Base-by-base conservation (phyloP, 2,329 filamentous ascomycete species). In the Aureobasidium melanogenum region DNA sequence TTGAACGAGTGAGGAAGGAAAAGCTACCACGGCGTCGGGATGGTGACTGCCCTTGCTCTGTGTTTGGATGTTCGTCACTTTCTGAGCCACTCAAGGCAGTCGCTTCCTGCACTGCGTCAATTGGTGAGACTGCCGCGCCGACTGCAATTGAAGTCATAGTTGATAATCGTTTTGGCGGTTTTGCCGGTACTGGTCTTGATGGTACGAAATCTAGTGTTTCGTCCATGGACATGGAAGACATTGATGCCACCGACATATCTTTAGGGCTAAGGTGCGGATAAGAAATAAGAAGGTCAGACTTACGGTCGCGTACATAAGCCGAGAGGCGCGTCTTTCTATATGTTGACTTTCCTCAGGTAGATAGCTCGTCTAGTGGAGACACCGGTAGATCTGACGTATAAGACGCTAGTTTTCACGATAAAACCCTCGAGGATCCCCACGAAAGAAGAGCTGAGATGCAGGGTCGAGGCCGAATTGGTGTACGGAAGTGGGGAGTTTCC, bases 1-100 rank as follows among this genome's bases (percentile, higher is more conserved):
- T 62, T 24, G 63, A 50, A 54, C 63, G 59, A 22, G 61, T 50
- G 39, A 64, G 47, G 46, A 63, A 63, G 8, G 62, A 63, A 38
- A 64, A 58, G 56, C 62, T 63, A 15, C 61, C 52, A 39, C 60
- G 44, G 47, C 60, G 52, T 43, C 44, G 44, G 30, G 46, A 32
- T 61, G 44, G 56, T 24, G 56, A 44, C 32, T 59, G 48, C 32
- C 12, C 9, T n/a, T n/a, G n/a, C 48, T 46, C 48, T 41, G 9
- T 22, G n/a, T 41, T 15, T 2, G 19, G 22, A 10, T 50, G 56
- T 30, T 59, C 56, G 46, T 44, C 56, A 44, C 32, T 59, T 30
- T 59, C 56, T n/a, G 56, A 59, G 15, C 44, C 24, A 22, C 38
- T 46, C 34, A 58, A 22, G 57, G 62, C 50, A 50, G 46, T 28